phyloP scores from a whole-genome alignment of 208 protist species.

The Acanthamoeba triangularis region DNA sequence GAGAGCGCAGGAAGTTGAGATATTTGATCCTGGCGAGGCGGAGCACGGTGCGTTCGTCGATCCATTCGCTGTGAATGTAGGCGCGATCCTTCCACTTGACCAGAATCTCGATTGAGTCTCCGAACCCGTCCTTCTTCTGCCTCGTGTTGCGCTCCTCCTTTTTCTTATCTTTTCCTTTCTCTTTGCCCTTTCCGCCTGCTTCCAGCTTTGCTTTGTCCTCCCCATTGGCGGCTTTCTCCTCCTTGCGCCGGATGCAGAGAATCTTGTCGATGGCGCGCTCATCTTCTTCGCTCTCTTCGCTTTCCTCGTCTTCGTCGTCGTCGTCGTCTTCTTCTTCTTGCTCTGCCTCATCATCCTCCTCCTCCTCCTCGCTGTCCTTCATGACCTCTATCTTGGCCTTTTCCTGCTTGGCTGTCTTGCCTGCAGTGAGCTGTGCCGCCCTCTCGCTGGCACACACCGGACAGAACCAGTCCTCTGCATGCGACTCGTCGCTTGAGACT shows the following conservation, averaged over 20 bases:
- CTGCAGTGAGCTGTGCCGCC: neutral
- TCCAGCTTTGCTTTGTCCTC: neutral
- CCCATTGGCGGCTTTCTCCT: neutral
- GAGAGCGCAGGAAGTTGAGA: constrained; percentile 15
- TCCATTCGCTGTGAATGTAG: constrained; percentile 64
- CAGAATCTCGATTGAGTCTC: constrained; percentile 59
- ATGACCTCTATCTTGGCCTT: neutral
- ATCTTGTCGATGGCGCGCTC: constrained; percentile 1
- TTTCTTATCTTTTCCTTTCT: constrained; percentile 21
- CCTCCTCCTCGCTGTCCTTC: neutral
- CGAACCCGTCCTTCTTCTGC: constrained; percentile 47
- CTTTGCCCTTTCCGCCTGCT: neutral
- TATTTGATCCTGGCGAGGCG: constrained; percentile 48
- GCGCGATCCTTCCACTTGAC: constrained; percentile 78
- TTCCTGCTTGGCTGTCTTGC: neutral
- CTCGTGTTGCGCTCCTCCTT: neutral
- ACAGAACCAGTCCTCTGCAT: constrained; percentile 66
- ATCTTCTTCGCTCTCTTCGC: constrained; percentile 24
- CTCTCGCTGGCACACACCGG: constrained; percentile 18
- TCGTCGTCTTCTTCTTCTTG: constrained; percentile 14
- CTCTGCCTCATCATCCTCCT: neutral
- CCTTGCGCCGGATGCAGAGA: neutral
- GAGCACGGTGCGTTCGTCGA: constrained; percentile 41
- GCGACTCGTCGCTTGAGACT: neutral
- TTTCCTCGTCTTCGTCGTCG: neutral